A percentile compares a stretch with the other conserved stretches of the same genome.
phyloP scores from a whole-genome alignment of 495 filamentous ascomycete species.

The Penicillium psychrofluorescens region DNA sequence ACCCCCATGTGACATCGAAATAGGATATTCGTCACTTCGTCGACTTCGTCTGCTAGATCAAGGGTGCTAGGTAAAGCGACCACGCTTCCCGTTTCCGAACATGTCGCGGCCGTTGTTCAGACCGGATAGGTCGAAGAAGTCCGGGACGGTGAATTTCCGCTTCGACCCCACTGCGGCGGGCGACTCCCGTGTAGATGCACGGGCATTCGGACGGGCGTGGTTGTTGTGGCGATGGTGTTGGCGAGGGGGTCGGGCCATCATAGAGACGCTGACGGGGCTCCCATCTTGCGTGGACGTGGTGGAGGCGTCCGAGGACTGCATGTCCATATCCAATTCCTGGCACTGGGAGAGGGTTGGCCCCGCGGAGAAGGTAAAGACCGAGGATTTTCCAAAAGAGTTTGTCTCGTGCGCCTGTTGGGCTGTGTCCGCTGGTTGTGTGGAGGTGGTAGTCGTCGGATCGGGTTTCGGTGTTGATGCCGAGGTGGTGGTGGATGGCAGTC shows the following conservation, averaged over 20 bases:
- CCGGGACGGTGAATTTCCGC: conserved; percentile 65
- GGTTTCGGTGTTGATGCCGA: conserved; percentile 26
- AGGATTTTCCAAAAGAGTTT: conserved; percentile 22
- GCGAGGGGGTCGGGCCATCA: conserved; percentile 45
- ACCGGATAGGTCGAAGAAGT: conserved; percentile 76
- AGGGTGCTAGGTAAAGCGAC: conserved; percentile 48
- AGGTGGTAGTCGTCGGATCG: conserved; percentile 12
- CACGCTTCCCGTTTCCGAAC: conserved; percentile 64
- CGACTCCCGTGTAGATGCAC: conserved; percentile 33
- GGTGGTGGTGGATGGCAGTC: conserved; percentile 28
- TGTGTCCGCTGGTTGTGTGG: background rate
- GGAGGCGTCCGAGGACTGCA: conserved; percentile 41
- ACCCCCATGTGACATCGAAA: conserved; percentile 33
- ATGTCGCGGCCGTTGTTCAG: conserved; percentile 58
- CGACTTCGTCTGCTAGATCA: conserved; percentile 25
- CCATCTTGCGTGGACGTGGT: conserved; percentile 24
- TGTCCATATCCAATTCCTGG: conserved; percentile 59
- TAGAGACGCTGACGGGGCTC: conserved; percentile 43
- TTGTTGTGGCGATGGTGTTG: conserved; percentile 42
- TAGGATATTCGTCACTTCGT: conserved; percentile 32
- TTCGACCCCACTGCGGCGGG: conserved; percentile 62
- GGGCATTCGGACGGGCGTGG: conserved; percentile 30
- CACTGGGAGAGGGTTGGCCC: conserved; percentile 55
- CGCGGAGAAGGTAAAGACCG: conserved; percentile 59
- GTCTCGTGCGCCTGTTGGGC: conserved; percentile 14